Evolutionary conservation across 78 protist species (phyloP), one percentile per base, ranked within the genome.

Genomic region (Andalucia godoyi): DNA sequence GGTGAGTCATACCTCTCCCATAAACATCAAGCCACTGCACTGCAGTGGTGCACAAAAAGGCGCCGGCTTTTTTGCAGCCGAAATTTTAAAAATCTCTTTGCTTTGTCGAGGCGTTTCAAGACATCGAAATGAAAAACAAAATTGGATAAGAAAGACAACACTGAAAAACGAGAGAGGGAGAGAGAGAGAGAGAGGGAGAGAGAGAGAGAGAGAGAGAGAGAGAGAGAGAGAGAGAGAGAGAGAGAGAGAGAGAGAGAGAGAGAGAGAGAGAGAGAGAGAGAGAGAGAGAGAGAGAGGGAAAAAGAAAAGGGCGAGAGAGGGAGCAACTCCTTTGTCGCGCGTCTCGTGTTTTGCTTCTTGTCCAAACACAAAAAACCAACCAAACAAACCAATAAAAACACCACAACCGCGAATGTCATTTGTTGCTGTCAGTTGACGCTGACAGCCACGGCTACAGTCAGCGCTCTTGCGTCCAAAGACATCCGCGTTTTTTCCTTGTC

Each of bases 151-250:
- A 21, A 46, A 46, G 21, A 46, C 50, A 46, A 46, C 21, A 21
- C 37, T 21, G 21, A 46, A 46, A 46, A 46, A 46, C n/a, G n/a
- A n/a, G n/a, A n/a, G n/a, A n/a, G n/a, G n/a, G n/a, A n/a, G n/a
- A n/a, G n/a, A n/a, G n/a, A n/a, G n/a, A n/a, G n/a, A 50, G 9
- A 5, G 55, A 50, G 55, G 25, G 55, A 50, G 55, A 50, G 55
- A 50, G 55, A 50, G 55, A 50, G 55, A 50, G 55, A 50, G 55
- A 50, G 55, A 50, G 55, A 50, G 55, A 50, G 55, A 50, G 55
- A 50, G 55, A 50, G 55, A 50, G 55, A 50, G 55, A 50, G 55
- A 50, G 55, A 50, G 55, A 50, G 55, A 50, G 55, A 50, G 55
- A 50, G 55, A 50, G 55, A 50, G 55, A 50, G 55, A 50, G 55